Base-by-base conservation (phyloP, 2,329 filamentous ascomycete species). In the Colletotrichum liaoningense region DNA sequence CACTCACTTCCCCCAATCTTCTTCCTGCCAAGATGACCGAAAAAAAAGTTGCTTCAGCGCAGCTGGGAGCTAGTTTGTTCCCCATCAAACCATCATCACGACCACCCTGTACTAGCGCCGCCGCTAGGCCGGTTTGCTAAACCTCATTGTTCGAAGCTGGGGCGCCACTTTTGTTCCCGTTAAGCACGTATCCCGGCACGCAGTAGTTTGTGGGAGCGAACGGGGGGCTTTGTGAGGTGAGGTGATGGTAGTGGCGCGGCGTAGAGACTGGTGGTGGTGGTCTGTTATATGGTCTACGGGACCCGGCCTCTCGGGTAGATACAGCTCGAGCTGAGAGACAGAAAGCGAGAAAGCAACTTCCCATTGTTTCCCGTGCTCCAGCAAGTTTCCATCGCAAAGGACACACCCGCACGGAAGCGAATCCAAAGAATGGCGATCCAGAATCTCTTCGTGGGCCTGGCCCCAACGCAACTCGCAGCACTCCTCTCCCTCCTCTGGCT, bases 401-500 rank as follows among this genome's bases (percentile, higher is more conserved):
- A 42, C 5, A 42, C 5, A 42, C 38, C 38, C 16, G 38, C 26
- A 9, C 30, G n/a, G 42, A 11, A 49, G 19, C 42, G 19, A n/a
- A n/a, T 9, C 0, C n/a, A n/a, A 49, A n/a, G n/a, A 73, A 80
- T 80, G 78, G 75, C 75, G 55, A 60, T 78, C 70, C 75, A 64
- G 58, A 75, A 78, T 30, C 65, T 76, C 56, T 42, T 78, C n/a
- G 67, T 75, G 70, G 63, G 64, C 70, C 75, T 42, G 6, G 16
- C 74, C 28, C 79, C 78, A 79, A 69, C 77, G 63, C 78, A 80
- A 65, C 73, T 78, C 24, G 64, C 63, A 56, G 79, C 74, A 68
- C 72, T 79, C 38, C 69, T 78, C 30, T 63, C 75, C 16, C 77
- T 72, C 16, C 16, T 78, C 67, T 81, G 80, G 79, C 60, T 81